Percentiles rank a stretch among this genome's conserved stretches.
phyloP scores from a whole-genome alignment of 805 yeast genomes.

The Schwanniomyces polymorphus region DNA sequence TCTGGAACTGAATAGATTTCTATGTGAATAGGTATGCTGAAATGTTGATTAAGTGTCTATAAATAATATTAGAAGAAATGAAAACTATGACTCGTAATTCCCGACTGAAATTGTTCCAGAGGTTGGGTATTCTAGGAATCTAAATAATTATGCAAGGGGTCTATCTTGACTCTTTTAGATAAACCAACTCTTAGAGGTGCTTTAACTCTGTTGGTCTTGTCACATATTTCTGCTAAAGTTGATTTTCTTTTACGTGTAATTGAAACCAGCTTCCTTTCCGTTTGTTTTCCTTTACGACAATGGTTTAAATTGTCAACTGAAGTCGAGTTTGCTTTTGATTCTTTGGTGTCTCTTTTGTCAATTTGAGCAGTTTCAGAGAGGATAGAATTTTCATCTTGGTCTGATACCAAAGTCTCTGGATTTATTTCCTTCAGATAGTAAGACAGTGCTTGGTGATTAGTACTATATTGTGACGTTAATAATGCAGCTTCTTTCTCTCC shows the following conservation, averaged over 20 bases:
- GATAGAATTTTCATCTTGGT: background rate
- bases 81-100: background rate
- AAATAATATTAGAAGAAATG: background rate
- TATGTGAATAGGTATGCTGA: too few relatives aligned
- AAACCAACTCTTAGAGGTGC: constrained; percentile 22
- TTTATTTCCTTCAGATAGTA: background rate
- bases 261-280: background rate
- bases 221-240: constrained; percentile 14
- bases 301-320: too few relatives aligned
- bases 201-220: constrained; percentile 9
- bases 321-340: too few relatives aligned
- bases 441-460: background rate
- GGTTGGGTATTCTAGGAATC: background rate
- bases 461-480: background rate
- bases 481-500: background rate
- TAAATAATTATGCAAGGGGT: constrained; percentile 18
- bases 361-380: too few relatives aligned
- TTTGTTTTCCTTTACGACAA: background rate
- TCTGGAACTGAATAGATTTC: background rate
- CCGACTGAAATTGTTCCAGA: background rate
- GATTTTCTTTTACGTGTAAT: constrained; percentile 4
- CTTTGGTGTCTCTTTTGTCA: too few relatives aligned
- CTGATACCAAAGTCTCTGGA: background rate
- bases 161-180: constrained; percentile 21
- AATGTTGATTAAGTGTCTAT: too few relatives aligned